Evolutionary conservation across 148 eudicot genomes (phyloP).

Genomic region (Diospyros lotus): DNA sequence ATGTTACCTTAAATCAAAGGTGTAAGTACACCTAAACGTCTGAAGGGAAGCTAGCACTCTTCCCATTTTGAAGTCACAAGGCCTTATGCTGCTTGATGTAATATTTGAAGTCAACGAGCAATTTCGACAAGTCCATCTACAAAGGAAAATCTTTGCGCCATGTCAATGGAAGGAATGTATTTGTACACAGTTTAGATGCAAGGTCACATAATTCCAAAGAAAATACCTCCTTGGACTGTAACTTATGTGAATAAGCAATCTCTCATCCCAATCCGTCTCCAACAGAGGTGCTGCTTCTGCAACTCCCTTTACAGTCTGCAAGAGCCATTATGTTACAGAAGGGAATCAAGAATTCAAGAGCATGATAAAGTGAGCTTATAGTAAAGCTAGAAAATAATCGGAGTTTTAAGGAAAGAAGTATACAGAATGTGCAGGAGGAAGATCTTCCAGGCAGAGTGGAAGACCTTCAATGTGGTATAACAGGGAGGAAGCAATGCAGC

Average conservation of each 20-base stretch:
- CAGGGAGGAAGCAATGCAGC: no score
- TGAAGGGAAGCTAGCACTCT: constrained; percentile 65
- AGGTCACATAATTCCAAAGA: neutral
- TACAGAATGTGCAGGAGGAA: no score
- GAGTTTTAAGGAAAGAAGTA: no score
- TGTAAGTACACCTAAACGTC: constrained; percentile 65
- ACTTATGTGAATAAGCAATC: constrained; percentile 79
- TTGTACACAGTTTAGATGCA: neutral
- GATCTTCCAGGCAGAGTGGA: no score
- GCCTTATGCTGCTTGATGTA: constrained; percentile 75
- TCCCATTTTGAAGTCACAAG: constrained; percentile 96
- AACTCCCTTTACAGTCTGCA: constrained; percentile 75
- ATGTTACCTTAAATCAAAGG: constrained; percentile 67
- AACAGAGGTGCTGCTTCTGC: constrained; percentile 64
- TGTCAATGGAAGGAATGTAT: constrained; percentile 5
- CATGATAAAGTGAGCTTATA: no score
- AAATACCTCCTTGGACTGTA: constrained; percentile 88
- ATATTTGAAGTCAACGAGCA: constrained; percentile 74
- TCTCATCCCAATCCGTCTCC: constrained; percentile 52
- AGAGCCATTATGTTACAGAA: constrained; percentile 3
- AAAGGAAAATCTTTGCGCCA: constrained; percentile 3
- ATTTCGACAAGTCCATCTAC: constrained; percentile 87
- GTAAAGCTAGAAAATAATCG: no score
- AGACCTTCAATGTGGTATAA: no score
- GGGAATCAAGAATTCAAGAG: no score